Evolutionary conservation across 345 rosid genomes (phyloP), one percentile per base, ranked within the genome.

Genomic region (Hypericum perforatum): DNA sequence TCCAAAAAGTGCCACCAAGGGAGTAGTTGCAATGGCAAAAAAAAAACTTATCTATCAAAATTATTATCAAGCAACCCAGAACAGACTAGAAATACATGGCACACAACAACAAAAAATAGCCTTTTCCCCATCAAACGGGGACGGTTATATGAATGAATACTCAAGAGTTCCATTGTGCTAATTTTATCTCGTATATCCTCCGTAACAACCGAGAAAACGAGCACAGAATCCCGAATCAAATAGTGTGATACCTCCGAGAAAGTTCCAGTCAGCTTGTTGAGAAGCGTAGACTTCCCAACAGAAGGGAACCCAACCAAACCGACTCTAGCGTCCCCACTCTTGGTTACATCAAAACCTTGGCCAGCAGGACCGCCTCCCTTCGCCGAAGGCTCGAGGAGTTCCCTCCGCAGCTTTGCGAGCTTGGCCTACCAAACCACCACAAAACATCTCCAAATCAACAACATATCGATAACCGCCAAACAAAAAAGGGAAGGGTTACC

Each of bases 301-400:
- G 97, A 92, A 59, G 98, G 98, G 60, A 92, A 92, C 11, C 97
- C 96, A 14, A 92, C 91, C 6, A 92, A 76, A 53, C 98, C 98
- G 72, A 92, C 96, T 72, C 98, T 76, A 39, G 97, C 86, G 66
- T 85, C 97, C 52, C 97, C 97, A 63, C 98, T 88, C 76, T 85
- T 88, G 4, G 95, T 92, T 29, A 92, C 98, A 77, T 92, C 95
- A 75, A 88, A 92, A 67, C 97, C 98, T 80, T 85, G 91, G 6
- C 98, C 98, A 53, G 78, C 89, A 62, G 71, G 88, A 43, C 76
- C 97, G 39, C 81, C 90, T 55, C 98, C 96, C 77, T 92, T 92
- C 9, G 98, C 39, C 7, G 97, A 16, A 46, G 98, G 97, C 40
- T 85, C 74, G 48, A 92, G 97, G 52, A 92, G 86, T 62, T 92